Base-by-base conservation (phyloP, 805 yeast species). In the Candida pini region DNA sequence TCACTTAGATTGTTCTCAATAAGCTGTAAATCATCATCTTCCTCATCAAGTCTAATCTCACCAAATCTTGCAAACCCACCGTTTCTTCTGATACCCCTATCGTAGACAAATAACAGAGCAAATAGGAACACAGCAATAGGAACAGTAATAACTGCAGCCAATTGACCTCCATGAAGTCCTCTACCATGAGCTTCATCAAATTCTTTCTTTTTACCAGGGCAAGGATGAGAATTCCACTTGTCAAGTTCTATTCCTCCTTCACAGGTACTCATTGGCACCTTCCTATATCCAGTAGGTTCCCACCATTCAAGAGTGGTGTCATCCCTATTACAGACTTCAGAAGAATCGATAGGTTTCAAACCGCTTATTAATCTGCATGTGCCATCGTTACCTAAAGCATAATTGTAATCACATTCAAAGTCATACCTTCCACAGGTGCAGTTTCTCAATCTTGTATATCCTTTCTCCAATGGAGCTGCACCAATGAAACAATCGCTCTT, bases 391-490 rank as follows among this genome's bases (percentile, higher is more conserved):
- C 78, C 78, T 39, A 81, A 69, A 38, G 60, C 73, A 57, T 68
- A 89, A 60, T 89, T 89, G 64, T 78, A 86, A 57, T 92, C 98
- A 70, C 98, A 92, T 59, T 92, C 98, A 53, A 66, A 92, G 52
- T 90, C 98, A 34, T 73, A 71, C 58, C 96, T 73, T 0, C 92
- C 70, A 63, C 98, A 92, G 1, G 81, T 54, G 63, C 98, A 92
- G 55, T 84, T 79, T 40, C 76, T 66, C 9, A 71, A 54, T 9
- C 71, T 64, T 44, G 68, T 70, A 51, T 67, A 73, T 2, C 84
- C 88, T 19, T 72, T 64, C 18, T 63, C 54, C 27, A 84, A 64
- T 30, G 81, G 76, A 3, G 78, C 76, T 35, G 73, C 73, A 10
- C 81, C 81, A 41, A 86, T 79, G 51, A 78, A 83, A 60, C 95